phyloP scores from a whole-genome alignment of 345 rosid genomes.

The Pistacia integerrima region DNA sequence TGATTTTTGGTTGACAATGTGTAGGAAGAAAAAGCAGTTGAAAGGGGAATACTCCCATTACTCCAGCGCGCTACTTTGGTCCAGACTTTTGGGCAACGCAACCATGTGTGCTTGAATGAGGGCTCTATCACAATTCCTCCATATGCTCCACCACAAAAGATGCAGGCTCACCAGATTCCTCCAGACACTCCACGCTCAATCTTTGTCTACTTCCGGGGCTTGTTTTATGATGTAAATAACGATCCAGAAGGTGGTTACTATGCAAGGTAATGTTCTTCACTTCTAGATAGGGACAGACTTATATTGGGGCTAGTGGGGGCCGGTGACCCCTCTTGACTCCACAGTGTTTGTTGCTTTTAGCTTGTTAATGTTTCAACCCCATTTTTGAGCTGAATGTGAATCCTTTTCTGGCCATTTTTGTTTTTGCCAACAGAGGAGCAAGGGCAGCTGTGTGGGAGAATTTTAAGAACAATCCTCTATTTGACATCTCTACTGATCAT shows the following conservation, averaged over 20 bases:
- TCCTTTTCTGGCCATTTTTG: slow-evolving; percentile 17
- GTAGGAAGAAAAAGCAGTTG: slow-evolving; percentile 93
- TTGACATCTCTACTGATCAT: slow-evolving; percentile 95
- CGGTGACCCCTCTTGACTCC: no score
- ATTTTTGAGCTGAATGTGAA: not conserved
- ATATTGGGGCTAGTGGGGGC: no score
- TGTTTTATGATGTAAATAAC: slow-evolving; percentile 90
- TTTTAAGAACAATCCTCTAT: slow-evolving; percentile 87
- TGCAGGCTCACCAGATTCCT: slow-evolving; percentile 83
- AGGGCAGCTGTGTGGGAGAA: slow-evolving; percentile 99
- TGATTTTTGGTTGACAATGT: not conserved
- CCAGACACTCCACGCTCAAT: slow-evolving; percentile 80
- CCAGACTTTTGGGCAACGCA: slow-evolving; percentile 93
- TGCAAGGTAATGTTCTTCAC: slow-evolving; percentile 67
- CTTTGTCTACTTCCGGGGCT: slow-evolving; percentile 92
- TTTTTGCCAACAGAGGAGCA: slow-evolving; percentile 67
- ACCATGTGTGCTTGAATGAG: slow-evolving; percentile 87
- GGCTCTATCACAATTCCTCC: slow-evolving; percentile 97
- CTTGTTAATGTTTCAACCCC: no score
- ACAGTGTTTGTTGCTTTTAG: no score
- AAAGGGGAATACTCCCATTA: slow-evolving; percentile 82
- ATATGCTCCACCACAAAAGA: slow-evolving; percentile 94
- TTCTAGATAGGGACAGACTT: no score
- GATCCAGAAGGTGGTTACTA: slow-evolving; percentile 98
- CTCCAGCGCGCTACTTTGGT: slow-evolving; percentile 85